Conservation (phyloP, 495 filamentous ascomycete species). For the Penicillium coffeae region DNA sequence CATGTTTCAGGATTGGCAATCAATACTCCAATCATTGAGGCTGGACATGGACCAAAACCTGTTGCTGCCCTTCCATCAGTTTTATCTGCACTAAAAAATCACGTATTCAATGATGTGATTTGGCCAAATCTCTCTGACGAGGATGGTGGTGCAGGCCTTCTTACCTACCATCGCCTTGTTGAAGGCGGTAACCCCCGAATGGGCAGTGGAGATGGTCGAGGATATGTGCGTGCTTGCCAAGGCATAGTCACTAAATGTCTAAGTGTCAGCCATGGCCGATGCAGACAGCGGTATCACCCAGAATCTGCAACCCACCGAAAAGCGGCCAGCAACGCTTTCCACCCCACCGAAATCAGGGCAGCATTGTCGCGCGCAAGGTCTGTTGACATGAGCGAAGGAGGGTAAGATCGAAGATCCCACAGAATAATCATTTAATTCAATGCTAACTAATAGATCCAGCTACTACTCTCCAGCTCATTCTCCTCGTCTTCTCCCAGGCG, state of each 20-base stretch:
- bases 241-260: slow-evolving; percentile 75
- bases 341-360: slow-evolving; percentile 24
- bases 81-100: slow-evolving; percentile 80
- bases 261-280: slow-evolving; percentile 81
- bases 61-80: slow-evolving; percentile 81
- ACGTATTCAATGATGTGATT: slow-evolving; percentile 96
- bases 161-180: slow-evolving; percentile 83
- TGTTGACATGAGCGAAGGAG: slow-evolving; percentile 28
- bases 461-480: slow-evolving; percentile 32
- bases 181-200: slow-evolving; percentile 82
- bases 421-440: neutral
- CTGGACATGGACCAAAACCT: slow-evolving; percentile 70
- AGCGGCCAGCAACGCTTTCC: slow-evolving; percentile 47
- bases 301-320: slow-evolving; percentile 54
- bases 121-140: slow-evolving; percentile 98
- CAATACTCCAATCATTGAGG: slow-evolving; percentile 79
- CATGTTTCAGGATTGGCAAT: slow-evolving; percentile 88
- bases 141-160: slow-evolving; percentile 85
- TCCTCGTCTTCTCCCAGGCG: slow-evolving; percentile 20
- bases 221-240: slow-evolving; percentile 81
- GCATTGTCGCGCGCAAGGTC: slow-evolving; percentile 26
- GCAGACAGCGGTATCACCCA: slow-evolving; percentile 61
- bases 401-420: slow-evolving; percentile 16
- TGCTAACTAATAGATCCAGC: slow-evolving; percentile 9
- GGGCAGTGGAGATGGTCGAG: slow-evolving; percentile 67